Base-by-base conservation (phyloP, 352 stramenopile genomes). In the Elongisporangium anandrum region DNA sequence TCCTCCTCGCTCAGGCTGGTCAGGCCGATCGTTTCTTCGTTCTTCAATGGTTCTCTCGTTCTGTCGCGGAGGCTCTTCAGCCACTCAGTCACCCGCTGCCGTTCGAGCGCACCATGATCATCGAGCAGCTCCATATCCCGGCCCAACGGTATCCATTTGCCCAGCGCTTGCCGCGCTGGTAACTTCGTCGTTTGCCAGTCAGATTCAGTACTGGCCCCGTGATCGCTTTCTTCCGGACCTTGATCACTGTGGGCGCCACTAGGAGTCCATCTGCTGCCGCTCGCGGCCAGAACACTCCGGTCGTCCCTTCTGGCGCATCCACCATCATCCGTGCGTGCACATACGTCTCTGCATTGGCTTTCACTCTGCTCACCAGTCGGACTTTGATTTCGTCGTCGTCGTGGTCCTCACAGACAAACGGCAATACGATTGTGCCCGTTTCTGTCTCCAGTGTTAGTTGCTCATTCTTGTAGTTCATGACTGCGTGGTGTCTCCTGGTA, bases 131-230 rank as follows among this genome's bases (percentile, higher is more conserved):
- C 16, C 34, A 70, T 22, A 19, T 62, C 64, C 0, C 49, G 15
- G 0, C 54, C 29, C 4, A 66, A 10, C 3, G 59, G 64, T 10
- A 70, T 34, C 55, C 64, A 66, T 16, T 24, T 49, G 2, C 64
- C 64, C 0, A 71, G 34, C 4, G 61, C 52, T 19, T 54, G 29
- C 19, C 63, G 53, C 5, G 7, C 20, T 5, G 64, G 64, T 2
- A 67, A 47, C 17, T 63, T 63, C 54, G 24, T 63, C n/a, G 19
- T 45, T 48, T 7, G 24, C 63, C 66, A 4, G 60, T 29, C 6
- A 73, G 10, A 12, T 63, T 73, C 19, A 73, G 13, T 2, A 70
- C 45, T 1, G 51, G 38, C 0, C 68, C 45, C 2, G 56, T 16
- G 4, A 60, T 47, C 3, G 57, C 39, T 16, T 57, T 24, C 1